Conservation (phyloP, 768 basidiomycete genomes). For the Pleurotus cornucopiae region DNA sequence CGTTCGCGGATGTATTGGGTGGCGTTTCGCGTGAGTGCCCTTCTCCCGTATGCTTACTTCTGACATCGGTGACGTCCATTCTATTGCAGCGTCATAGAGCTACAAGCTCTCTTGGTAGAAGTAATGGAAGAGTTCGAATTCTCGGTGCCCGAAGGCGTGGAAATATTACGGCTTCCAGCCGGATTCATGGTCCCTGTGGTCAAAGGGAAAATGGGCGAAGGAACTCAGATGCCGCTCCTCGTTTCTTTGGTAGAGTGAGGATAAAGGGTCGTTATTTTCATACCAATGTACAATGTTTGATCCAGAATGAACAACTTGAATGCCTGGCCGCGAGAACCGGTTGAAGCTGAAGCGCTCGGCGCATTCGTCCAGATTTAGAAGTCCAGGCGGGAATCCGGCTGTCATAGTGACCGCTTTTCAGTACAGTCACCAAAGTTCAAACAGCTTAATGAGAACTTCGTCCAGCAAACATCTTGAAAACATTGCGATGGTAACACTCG, state of each 20-base stretch:
- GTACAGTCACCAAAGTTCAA: too few relatives aligned
- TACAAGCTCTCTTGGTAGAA: background rate
- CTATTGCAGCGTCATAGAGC: background rate
- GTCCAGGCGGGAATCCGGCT: too few relatives aligned
- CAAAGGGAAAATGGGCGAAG: constrained; percentile 11
- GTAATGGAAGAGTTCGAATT: background rate
- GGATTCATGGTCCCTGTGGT: constrained; percentile 3
- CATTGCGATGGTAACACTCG: too few relatives aligned
- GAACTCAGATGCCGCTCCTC: constrained; percentile 27
- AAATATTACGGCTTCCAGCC: background rate
- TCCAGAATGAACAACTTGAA: too few relatives aligned
- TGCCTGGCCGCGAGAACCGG: too few relatives aligned
- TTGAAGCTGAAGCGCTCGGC: too few relatives aligned
- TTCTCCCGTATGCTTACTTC: background rate
- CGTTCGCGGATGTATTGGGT: constrained; percentile 11
- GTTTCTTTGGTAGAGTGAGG: constrained; percentile 14
- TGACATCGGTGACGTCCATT: background rate
- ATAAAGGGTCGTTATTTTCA: too few relatives aligned
- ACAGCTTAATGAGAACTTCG: too few relatives aligned
- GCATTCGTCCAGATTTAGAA: too few relatives aligned
- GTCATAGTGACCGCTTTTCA: too few relatives aligned
- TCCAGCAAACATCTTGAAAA: too few relatives aligned
- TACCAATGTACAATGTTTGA: too few relatives aligned
- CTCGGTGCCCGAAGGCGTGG: background rate
- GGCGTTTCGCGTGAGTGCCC: constrained; percentile 12